These are phyloP conservation scores for Zygosaccharomyces siamensis DNA, from an alignment of 805 yeast species.

Conservation along the genomic window DNA sequence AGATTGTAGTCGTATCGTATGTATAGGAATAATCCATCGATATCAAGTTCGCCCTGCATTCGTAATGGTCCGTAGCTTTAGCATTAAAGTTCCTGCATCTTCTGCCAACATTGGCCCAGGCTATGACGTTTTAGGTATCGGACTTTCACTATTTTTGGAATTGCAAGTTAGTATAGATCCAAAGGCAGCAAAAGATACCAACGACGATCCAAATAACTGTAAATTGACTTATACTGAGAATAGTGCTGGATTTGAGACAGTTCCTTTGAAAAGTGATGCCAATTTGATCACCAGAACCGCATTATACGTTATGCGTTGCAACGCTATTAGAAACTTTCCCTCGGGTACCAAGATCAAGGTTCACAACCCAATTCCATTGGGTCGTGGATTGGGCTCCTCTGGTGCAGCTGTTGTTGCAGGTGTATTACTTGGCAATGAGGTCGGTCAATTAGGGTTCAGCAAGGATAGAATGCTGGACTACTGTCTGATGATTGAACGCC, in stretches of 20 bases:
- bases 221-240: constrained; percentile 58
- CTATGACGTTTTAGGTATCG: constrained; percentile 92
- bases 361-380: constrained; percentile 88
- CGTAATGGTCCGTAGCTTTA: constrained; percentile 46
- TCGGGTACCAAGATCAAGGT: constrained; percentile 76
- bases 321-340: constrained; percentile 72
- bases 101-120: constrained; percentile 99
- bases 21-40: no score
- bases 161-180: constrained; percentile 64
- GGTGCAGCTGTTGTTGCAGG: constrained; percentile 99
- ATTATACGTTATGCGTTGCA: constrained; percentile 81
- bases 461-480: constrained; percentile 87
- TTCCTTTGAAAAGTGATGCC: constrained; percentile 70
- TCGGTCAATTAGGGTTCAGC: constrained; percentile 66
- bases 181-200: constrained; percentile 41
- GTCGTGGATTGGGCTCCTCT: constrained; percentile 94
- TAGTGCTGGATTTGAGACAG: constrained; percentile 73
- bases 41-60: no score
- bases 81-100: constrained; percentile 84
- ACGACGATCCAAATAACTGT: constrained; percentile 64
- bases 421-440: constrained; percentile 79
- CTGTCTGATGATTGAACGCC: constrained; percentile 95
- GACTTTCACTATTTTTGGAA: constrained; percentile 68
- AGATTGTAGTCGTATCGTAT: no score
- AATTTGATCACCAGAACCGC: constrained; percentile 93